phyloP scores from a whole-genome alignment of 176 grass and related monocot species.

The Saccharum spontaneum region DNA sequence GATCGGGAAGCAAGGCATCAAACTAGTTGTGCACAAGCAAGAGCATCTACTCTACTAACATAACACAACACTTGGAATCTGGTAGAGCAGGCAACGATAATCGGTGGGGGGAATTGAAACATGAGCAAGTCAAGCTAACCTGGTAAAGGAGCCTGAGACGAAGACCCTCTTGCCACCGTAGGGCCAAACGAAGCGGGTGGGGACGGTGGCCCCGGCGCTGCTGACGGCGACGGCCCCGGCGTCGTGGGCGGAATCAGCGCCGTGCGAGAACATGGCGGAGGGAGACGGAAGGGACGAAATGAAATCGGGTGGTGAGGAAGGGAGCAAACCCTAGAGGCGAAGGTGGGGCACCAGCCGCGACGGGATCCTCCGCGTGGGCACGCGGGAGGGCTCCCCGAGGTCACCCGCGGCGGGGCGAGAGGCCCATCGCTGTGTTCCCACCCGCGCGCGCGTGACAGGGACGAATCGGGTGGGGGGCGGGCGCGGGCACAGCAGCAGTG shows the following conservation, averaged over 20 bases:
- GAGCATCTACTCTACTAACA: background rate
- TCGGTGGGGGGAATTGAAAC: background rate
- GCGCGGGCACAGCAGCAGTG: too few species aligned
- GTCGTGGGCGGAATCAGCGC: conserved; percentile 61
- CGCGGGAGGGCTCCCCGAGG: conserved; percentile 61
- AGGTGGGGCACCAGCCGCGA: conserved; percentile 36
- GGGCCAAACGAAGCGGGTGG: conserved; percentile 76
- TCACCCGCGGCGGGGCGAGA: conserved; percentile 46
- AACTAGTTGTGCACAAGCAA: background rate
- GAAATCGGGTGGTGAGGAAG: conserved; percentile 14
- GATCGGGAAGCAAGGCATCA: background rate
- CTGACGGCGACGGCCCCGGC: conserved; percentile 43
- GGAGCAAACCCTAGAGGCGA: conserved; percentile 56
- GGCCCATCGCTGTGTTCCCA: conserved; percentile 8
- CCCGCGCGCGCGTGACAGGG: background rate
- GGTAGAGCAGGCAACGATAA: background rate
- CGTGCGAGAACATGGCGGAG: conserved; percentile 68
- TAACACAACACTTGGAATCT: background rate
- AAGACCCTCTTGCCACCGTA: conserved; percentile 91
- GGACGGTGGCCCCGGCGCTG: conserved; percentile 34
- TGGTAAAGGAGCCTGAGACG: conserved; percentile 76
- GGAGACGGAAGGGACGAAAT: conserved; percentile 11
- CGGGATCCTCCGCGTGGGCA: conserved; percentile 67
- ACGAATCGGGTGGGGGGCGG: background rate
- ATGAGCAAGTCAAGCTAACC: background rate